Conservation (phyloP, 2,329 filamentous ascomycete genomes). For the Phyllosticta citriasiana region DNA sequence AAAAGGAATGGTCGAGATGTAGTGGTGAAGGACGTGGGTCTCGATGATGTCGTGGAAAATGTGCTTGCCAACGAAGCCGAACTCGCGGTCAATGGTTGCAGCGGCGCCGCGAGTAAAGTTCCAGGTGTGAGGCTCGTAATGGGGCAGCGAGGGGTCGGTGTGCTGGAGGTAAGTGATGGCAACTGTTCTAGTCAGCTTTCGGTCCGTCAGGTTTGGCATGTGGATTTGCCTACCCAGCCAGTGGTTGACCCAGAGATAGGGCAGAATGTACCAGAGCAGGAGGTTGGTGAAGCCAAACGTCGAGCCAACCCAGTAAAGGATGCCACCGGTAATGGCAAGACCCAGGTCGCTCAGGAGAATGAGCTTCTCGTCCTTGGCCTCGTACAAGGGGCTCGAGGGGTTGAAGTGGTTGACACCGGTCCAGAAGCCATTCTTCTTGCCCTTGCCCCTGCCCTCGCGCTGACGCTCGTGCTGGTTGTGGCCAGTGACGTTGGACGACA, state of each 20-base stretch:
- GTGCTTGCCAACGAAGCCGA: constrained; percentile 86
- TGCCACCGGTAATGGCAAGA: constrained; percentile 47
- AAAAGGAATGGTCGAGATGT: constrained; percentile 90
- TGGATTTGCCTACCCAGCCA: constrained; percentile 70
- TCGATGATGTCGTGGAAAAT: constrained; percentile 94
- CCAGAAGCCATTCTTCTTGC: constrained; percentile 75
- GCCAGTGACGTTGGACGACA: constrained; percentile 84
- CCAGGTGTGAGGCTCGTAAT: constrained; percentile 82
- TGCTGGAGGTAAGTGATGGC: constrained; percentile 97
- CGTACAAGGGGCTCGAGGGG: constrained; percentile 78
- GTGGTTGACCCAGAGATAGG: constrained; percentile 98
- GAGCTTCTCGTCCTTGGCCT: constrained; percentile 79
- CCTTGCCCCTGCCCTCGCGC: constrained; percentile 82
- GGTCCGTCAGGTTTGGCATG: neutral
- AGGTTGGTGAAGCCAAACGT: constrained; percentile 79
- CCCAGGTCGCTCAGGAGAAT: constrained; percentile 84
- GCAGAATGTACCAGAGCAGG: constrained; percentile 86
- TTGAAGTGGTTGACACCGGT: constrained; percentile 92
- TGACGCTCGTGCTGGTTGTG: constrained; percentile 92
- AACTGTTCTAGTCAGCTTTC: constrained; percentile 44
- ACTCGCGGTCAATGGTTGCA: constrained; percentile 93
- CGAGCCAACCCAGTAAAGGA: constrained; percentile 59
- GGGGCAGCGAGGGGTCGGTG: constrained; percentile 86
- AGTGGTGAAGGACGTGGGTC: constrained; percentile 97
- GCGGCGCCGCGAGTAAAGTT: constrained; percentile 89